Evolutionary conservation across 1,284 basidiomycete species (phyloP).

Genomic region (Trametes sp.): DNA sequence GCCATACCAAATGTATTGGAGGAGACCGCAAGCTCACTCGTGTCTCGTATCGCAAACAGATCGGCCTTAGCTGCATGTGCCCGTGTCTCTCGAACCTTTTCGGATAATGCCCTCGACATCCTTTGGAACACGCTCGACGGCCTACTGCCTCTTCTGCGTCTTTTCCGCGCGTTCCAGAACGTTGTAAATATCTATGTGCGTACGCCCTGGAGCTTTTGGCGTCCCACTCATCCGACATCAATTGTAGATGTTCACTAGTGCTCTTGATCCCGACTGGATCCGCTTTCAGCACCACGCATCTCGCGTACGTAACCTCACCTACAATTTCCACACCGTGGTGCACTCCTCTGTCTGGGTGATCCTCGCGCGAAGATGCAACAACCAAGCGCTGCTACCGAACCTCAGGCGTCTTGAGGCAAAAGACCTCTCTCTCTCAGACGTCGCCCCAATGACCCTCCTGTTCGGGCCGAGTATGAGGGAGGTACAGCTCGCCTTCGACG

Average conservation of each 20-base stretch:
- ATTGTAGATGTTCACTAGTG: neutral
- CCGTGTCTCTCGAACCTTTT: neutral
- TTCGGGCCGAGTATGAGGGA: neutral
- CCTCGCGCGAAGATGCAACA: neutral
- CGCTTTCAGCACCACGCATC: neutral
- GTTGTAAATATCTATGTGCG: neutral
- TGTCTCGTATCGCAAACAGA: no score
- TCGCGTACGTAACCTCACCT: neutral
- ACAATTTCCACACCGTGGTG: neutral
- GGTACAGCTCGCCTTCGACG: neutral
- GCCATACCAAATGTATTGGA: no score
- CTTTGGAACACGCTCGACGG: neutral
- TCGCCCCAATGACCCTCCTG: neutral
- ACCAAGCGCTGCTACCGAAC: neutral
- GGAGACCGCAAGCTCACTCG: no score
- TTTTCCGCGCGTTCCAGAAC: neutral
- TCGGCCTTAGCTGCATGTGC: neutral
- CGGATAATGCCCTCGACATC: neutral
- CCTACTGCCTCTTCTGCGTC: neutral
- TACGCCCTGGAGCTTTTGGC: neutral
- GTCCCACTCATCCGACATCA: no score
- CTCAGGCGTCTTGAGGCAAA: neutral
- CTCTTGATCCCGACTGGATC: neutral
- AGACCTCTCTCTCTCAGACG: neutral
- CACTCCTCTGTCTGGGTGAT: neutral